phyloP scores from a whole-genome alignment of 2,329 filamentous ascomycete genomes.

The Penicillium frequentans region DNA sequence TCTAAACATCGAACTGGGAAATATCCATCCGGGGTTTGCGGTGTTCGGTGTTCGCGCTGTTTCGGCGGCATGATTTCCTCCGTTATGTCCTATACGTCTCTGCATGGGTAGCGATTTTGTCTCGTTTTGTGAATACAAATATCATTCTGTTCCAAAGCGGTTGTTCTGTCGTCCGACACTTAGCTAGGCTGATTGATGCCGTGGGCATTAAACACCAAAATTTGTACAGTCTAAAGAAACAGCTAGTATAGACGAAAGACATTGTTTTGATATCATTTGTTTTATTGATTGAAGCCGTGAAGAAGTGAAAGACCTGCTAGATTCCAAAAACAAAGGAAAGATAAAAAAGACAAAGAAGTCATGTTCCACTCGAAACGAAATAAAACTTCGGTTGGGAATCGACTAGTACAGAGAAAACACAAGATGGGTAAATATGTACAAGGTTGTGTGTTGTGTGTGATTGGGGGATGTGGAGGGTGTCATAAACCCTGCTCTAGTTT shows the following conservation, averaged over 20 bases:
- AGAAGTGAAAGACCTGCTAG: constrained; percentile 23
- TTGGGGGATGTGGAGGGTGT: constrained; percentile 7
- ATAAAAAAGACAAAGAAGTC: constrained; percentile 25
- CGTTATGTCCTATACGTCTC: constrained; percentile 26
- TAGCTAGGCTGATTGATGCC: not conserved
- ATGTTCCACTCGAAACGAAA: constrained; percentile 13
- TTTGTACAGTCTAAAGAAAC: not conserved
- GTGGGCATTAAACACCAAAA: not conserved
- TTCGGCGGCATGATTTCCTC: constrained; percentile 21
- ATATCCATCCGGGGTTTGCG: constrained; percentile 29
- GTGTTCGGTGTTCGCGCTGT: constrained; percentile 29
- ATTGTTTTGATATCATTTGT: not conserved
- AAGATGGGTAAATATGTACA: constrained; percentile 34
- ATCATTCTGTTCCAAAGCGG: constrained; percentile 13
- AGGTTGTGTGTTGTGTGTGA: constrained; percentile 15
- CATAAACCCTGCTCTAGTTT: constrained; percentile 19
- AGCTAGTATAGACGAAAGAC: not conserved
- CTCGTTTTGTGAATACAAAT: constrained; percentile 29
- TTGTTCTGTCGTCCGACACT: not conserved
- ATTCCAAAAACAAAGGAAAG: constrained; percentile 31
- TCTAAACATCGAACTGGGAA: constrained; percentile 27
- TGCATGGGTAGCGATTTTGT: constrained; percentile 30
- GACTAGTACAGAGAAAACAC: constrained; percentile 34
- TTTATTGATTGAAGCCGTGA: constrained; percentile 14
- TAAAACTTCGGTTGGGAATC: constrained; percentile 22